Conservation (phyloP, 768 basidiomycete species). For the Macrolepiota dolichaula region DNA sequence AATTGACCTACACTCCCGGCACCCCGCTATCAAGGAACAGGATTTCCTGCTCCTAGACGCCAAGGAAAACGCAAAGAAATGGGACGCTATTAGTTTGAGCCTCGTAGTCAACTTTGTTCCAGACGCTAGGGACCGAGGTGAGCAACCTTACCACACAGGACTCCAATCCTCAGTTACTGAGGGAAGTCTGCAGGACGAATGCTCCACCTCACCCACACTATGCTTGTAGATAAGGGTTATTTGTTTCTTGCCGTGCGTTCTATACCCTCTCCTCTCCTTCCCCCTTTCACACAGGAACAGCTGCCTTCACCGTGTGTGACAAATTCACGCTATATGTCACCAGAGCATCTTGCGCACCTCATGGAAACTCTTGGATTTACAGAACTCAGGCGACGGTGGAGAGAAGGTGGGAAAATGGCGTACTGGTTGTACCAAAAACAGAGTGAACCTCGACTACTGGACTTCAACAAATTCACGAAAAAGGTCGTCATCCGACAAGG, state of each 20-base stretch:
- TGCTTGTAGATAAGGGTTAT: constrained; percentile 52
- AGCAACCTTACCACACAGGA: neutral
- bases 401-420: constrained; percentile 73
- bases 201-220: constrained; percentile 56
- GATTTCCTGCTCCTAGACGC: constrained; percentile 73
- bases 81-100: constrained; percentile 83
- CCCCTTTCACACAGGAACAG: constrained; percentile 30
- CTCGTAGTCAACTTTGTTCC: constrained; percentile 90
- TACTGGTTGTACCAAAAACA: constrained; percentile 79
- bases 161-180: neutral
- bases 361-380: constrained; percentile 66
- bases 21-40: constrained; percentile 80
- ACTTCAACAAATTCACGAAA: constrained; percentile 23
- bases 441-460: neutral
- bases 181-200: constrained; percentile 52
- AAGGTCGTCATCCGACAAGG: constrained; percentile 59
- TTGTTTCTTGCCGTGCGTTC: constrained; percentile 67
- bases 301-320: constrained; percentile 81
- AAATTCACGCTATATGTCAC: constrained; percentile 82
- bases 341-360: constrained; percentile 50
- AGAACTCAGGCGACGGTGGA: constrained; percentile 58
- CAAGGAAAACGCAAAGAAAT: constrained; percentile 46
- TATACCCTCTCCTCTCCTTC: neutral
- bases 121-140: constrained; percentile 72
- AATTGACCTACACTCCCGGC: constrained; percentile 82